Evolutionary conservation across 768 basidiomycete genomes (phyloP).

Genomic region (Russula sp.): DNA sequence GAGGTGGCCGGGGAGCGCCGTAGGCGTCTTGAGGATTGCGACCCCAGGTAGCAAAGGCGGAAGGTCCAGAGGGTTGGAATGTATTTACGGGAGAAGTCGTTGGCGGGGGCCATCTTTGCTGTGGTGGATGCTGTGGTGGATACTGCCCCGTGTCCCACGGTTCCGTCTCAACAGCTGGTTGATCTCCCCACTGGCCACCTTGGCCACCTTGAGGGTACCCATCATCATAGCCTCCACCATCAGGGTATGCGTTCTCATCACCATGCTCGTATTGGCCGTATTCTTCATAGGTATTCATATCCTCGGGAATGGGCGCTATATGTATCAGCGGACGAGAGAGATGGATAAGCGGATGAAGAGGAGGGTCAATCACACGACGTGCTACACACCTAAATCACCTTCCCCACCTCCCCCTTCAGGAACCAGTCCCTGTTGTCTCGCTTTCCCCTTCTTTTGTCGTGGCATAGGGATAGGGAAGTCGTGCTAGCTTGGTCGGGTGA

Average conservation of each 20-base stretch:
- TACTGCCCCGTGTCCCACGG: slow-evolving; percentile 6
- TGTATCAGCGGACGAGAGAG: neutral
- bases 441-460: slow-evolving; percentile 27
- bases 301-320: slow-evolving; percentile 28
- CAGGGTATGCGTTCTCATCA: neutral
- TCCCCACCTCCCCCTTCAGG: slow-evolving; percentile 22
- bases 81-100: slow-evolving; percentile 3
- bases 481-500: too few relatives aligned
- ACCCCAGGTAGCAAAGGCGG: slow-evolving; percentile 13
- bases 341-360: slow-evolving; percentile 16
- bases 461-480: slow-evolving; percentile 12
- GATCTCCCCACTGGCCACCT: slow-evolving; percentile 15
- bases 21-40: slow-evolving; percentile 12
- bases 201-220: slow-evolving; percentile 15
- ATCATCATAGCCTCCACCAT: slow-evolving; percentile 14
- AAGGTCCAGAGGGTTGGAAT: neutral
- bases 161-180: slow-evolving; percentile 11
- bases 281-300: slow-evolving; percentile 7
- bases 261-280: slow-evolving; percentile 3
- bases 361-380: slow-evolving; percentile 11
- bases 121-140: slow-evolving; percentile 20
- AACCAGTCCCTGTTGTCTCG: slow-evolving; percentile 15
- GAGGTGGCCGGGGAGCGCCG: neutral
- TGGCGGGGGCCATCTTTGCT: slow-evolving; percentile 3
- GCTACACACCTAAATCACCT: slow-evolving; percentile 22